phyloP scores from a whole-genome alignment of 352 stramenopile species.

The Pythium diclinum region DNA sequence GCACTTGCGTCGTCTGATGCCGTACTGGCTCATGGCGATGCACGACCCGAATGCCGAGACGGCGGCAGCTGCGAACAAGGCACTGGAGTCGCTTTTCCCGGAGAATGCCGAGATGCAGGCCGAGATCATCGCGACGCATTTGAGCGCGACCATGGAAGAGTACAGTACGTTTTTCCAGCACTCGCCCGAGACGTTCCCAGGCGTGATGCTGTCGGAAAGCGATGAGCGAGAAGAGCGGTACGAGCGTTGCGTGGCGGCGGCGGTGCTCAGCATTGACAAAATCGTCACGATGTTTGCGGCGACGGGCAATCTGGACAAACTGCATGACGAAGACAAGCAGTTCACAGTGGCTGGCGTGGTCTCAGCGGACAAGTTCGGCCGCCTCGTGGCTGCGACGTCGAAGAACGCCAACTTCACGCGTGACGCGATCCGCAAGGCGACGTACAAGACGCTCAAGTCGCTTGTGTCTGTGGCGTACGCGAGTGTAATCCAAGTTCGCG shows the following conservation, averaged over 20 bases:
- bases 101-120: slow-evolving; percentile 30
- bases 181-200: slow-evolving; percentile 58
- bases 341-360: slow-evolving; percentile 52
- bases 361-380: slow-evolving; percentile 57
- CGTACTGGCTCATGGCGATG: slow-evolving; percentile 81
- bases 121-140: slow-evolving; percentile 27
- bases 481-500: slow-evolving; percentile 36
- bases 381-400: slow-evolving; percentile 49
- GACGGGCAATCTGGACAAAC: slow-evolving; percentile 36
- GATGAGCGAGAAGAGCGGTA: slow-evolving; percentile 77
- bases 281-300: slow-evolving; percentile 50
- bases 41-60: slow-evolving; percentile 69
- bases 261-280: slow-evolving; percentile 55
- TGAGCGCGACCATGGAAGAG: slow-evolving; percentile 45
- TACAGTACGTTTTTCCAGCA: slow-evolving; percentile 62
- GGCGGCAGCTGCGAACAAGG: slow-evolving; percentile 40
- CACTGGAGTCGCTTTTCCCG: slow-evolving; percentile 53
- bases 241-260: slow-evolving; percentile 63
- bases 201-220: slow-evolving; percentile 41
- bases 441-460: slow-evolving; percentile 56
- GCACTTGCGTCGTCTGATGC: slow-evolving; percentile 67
- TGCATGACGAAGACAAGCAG: slow-evolving; percentile 34
- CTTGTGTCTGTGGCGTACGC: slow-evolving; percentile 40
- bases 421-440: slow-evolving; percentile 58
- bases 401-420: slow-evolving; percentile 80